Percentiles rank a stretch among this genome's conserved stretches.
Conservation (phyloP, 768 basidiomycete genomes). For the Kwoniella pini region DNA sequence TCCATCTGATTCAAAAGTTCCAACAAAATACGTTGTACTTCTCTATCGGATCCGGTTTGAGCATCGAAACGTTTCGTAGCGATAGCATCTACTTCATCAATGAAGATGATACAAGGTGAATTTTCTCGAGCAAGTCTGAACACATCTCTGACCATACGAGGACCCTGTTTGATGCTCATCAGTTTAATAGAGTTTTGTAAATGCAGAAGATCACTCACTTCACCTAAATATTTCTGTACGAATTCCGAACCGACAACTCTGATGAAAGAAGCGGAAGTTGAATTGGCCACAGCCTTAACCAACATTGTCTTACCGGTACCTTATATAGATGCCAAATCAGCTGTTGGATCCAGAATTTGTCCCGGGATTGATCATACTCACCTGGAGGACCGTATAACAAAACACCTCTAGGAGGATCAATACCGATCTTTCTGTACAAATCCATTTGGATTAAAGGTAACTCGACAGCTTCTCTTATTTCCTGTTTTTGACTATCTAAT, state of each 20-base stretch:
- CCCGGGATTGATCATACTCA: constrained; percentile 51
- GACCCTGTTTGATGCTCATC: constrained; percentile 60
- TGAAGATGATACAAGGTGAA: constrained; percentile 96
- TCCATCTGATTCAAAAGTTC: constrained; percentile 99
- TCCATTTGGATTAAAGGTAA: constrained; percentile 82
- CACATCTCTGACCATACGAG: constrained; percentile 99
- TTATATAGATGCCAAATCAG: constrained; percentile 47
- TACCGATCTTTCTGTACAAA: constrained; percentile 98
- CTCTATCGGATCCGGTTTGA: constrained; percentile 96
- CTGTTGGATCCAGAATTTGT: neutral
- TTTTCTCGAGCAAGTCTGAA: constrained; percentile 98
- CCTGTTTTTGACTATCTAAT: constrained; percentile 97
- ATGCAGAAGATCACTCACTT: constrained; percentile 55
- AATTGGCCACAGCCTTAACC: constrained; percentile 98
- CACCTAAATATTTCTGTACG: constrained; percentile 98
- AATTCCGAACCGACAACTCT: constrained; percentile 98
- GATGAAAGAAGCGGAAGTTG: constrained; percentile 96
- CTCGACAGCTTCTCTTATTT: constrained; percentile 97
- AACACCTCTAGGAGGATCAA: constrained; percentile 97
- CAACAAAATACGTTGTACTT: constrained; percentile 96
- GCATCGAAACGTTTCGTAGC: constrained; percentile 99
- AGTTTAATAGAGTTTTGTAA: neutral
- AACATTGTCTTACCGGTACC: constrained; percentile 99
- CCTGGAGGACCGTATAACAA: constrained; percentile 96
- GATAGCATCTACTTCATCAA: constrained; percentile 91